These are phyloP conservation scores for Nakaseomyces kungkrabaensis DNA, from an alignment of 1,139 yeast genomes.

Conservation along the genomic window DNA sequence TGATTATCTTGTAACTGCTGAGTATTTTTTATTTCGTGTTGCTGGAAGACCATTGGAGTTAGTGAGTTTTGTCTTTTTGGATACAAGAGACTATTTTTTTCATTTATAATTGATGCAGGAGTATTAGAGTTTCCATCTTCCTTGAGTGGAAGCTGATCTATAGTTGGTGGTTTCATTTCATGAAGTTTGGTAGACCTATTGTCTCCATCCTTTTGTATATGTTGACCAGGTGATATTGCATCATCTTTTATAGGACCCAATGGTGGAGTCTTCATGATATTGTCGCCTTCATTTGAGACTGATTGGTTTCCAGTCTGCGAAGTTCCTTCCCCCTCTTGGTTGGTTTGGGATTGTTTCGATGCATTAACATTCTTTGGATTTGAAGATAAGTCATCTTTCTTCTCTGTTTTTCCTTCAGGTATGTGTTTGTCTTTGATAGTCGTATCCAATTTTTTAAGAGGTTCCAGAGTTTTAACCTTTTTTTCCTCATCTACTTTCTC, in stretches of 20 bases:
- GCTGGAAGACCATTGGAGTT: conserved; percentile 25
- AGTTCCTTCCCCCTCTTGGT: too few relatives aligned
- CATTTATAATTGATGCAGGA: conserved; percentile 19
- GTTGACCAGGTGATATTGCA: conserved; percentile 9
- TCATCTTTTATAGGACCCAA: conserved; percentile 8
- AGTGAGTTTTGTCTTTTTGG: conserved; percentile 22
- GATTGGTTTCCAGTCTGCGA: not conserved
- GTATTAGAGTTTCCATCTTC: conserved; percentile 3
- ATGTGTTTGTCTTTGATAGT: not conserved
- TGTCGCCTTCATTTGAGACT: not conserved
- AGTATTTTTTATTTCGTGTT: conserved; percentile 11
- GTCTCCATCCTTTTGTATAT: not conserved
- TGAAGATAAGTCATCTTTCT: not conserved
- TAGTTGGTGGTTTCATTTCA: not conserved
- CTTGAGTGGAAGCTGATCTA: not conserved
- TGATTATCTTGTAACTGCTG: not conserved
- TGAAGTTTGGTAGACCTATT: not conserved
- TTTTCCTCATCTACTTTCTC: not conserved
- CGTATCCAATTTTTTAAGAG: not conserved
- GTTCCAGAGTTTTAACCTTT: not conserved
- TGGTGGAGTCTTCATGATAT: conserved; percentile 1
- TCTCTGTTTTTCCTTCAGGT: not conserved
- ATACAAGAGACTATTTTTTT: conserved; percentile 14
- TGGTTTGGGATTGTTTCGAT: too few relatives aligned
- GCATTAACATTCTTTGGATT: too few relatives aligned